Percentiles rank a stretch among this genome's conserved stretches.
Conservation (phyloP, 2,329 filamentous ascomycete genomes). For the Aspergillus thermomutatus region DNA sequence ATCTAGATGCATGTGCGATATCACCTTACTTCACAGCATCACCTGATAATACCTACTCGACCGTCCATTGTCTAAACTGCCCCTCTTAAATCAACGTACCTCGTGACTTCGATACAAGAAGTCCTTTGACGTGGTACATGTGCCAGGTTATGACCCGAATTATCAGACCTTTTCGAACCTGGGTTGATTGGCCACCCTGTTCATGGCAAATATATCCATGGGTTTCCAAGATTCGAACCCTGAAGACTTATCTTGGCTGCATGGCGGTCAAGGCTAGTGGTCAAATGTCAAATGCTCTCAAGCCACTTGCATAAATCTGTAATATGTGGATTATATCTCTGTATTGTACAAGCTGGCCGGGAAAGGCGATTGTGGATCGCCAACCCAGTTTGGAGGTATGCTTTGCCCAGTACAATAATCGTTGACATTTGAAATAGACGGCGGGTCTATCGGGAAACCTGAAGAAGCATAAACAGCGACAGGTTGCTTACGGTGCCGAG, state of each 20-base stretch:
- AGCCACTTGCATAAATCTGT: neutral
- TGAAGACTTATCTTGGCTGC: neutral
- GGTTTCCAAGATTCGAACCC: neutral
- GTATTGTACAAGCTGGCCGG: neutral
- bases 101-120: neutral
- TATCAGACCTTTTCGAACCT: neutral
- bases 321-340: neutral
- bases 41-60: neutral
- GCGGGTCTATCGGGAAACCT: neutral
- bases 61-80: neutral
- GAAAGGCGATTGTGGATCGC: neutral
- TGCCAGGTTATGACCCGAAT: neutral
- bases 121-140: neutral
- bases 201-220: neutral
- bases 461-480: conserved; percentile 1
- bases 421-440: neutral
- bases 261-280: neutral
- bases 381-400: neutral
- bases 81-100: neutral
- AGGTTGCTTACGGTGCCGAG: conserved; percentile 34
- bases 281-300: neutral
- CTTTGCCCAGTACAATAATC: neutral
- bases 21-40: neutral
- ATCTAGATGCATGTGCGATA: neutral
- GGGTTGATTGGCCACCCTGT: neutral